Conservation (phyloP, 257 asterid genomes). For the Ehretia macrophylla region DNA sequence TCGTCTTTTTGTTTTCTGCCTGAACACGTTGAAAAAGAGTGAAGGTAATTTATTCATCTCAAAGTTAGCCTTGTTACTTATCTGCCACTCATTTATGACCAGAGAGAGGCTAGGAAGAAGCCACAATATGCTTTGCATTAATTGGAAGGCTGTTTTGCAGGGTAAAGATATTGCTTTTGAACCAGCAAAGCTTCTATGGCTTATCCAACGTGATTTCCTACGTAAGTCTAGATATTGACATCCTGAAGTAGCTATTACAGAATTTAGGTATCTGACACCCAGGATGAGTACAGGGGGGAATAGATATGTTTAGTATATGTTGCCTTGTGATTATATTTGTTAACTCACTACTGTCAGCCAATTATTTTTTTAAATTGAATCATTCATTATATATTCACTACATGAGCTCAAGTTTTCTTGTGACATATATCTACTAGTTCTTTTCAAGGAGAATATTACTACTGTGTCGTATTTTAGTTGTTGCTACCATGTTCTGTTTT, state of each 20-base stretch:
- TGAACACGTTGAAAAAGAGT: slow-evolving; percentile 54
- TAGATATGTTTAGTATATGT: background rate
- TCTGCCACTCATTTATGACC: background rate
- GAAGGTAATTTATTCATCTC: slow-evolving; percentile 48
- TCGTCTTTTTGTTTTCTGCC: slow-evolving; percentile 22
- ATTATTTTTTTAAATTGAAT: too few species aligned
- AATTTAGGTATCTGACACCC: background rate
- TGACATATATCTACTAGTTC: background rate
- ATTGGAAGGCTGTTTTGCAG: slow-evolving; percentile 40
- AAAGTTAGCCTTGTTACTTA: slow-evolving; percentile 1
- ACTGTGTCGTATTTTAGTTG: background rate
- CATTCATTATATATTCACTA: too few species aligned
- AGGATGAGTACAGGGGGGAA: background rate
- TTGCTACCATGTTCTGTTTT: background rate
- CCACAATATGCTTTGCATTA: slow-evolving; percentile 6
- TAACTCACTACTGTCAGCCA: too few species aligned
- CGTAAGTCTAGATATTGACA: slow-evolving; percentile 47
- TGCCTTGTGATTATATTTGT: background rate
- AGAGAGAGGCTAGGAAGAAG: slow-evolving; percentile 9
- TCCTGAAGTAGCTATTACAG: background rate
- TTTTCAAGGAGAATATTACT: background rate
- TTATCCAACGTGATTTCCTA: slow-evolving; percentile 96
- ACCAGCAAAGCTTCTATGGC: slow-evolving; percentile 96
- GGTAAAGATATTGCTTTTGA: slow-evolving; percentile 96
- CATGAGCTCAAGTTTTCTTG: too few species aligned